These are phyloP conservation scores for Kodamaea leandrae DNA, from an alignment of 805 yeast species.

Conservation along the genomic window DNA sequence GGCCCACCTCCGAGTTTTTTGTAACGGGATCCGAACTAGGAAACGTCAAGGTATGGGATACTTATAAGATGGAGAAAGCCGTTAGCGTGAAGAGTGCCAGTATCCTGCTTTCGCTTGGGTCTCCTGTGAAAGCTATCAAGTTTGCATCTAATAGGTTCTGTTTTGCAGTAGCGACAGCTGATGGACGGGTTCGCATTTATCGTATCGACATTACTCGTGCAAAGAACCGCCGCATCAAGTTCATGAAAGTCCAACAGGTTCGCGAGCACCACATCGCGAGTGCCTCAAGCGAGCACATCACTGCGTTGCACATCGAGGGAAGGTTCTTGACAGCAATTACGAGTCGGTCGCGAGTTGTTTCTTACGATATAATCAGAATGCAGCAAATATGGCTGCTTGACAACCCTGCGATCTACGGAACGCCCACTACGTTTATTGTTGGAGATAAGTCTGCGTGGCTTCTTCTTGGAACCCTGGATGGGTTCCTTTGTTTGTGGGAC, in stretches of 20 bases:
- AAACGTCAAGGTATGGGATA: conserved; percentile 73
- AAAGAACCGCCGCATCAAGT: conserved; percentile 32
- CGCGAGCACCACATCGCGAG: conserved; percentile 43
- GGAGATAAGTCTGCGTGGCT: conserved; percentile 60
- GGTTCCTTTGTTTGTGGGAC: conserved; percentile 81
- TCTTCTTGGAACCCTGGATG: conserved; percentile 70
- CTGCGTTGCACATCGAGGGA: neutral
- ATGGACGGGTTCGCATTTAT: conserved; percentile 44
- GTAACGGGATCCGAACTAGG: conserved; percentile 81
- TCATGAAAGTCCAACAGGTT: conserved; percentile 29
- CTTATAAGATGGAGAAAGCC: conserved; percentile 59
- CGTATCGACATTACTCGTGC: conserved; percentile 34
- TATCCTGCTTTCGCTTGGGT: conserved; percentile 45
- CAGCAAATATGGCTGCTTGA: conserved; percentile 38
- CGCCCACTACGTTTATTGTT: conserved; percentile 56
- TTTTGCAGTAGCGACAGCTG: conserved; percentile 52
- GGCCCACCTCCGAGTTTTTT: conserved; percentile 64
- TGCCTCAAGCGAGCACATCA: conserved; percentile 36
- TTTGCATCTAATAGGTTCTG: conserved; percentile 56
- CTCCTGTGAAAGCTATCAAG: conserved; percentile 47
- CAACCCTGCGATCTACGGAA: conserved; percentile 65
- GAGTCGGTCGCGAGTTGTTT: conserved; percentile 48
- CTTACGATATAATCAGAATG: conserved; percentile 61
- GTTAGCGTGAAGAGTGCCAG: conserved; percentile 48
- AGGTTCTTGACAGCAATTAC: conserved; percentile 49